Percentiles rank a stretch among this genome's conserved stretches.
phyloP scores from a whole-genome alignment of 768 basidiomycete species.

The Boletus coccyginus region DNA sequence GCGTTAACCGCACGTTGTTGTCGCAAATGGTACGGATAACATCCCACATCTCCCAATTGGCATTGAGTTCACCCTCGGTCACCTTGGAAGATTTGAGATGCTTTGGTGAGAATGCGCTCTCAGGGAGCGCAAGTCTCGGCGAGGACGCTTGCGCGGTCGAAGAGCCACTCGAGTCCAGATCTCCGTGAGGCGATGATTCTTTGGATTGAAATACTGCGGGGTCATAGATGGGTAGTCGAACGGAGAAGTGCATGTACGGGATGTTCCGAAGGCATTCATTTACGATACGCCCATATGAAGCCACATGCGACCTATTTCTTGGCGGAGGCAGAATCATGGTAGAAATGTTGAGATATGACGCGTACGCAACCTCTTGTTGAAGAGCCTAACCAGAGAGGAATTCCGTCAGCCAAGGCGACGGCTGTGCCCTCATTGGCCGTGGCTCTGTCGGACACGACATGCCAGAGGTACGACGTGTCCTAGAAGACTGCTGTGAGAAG shows the following conservation, averaged over 20 bases:
- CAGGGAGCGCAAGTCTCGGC: conserved; percentile 14
- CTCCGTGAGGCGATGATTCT: conserved; percentile 27
- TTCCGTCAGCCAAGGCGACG: conserved; percentile 10
- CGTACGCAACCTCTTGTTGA: conserved; percentile 89
- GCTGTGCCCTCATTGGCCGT: conserved; percentile 18
- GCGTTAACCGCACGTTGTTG: conserved; percentile 68
- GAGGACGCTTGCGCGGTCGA: conserved; percentile 20
- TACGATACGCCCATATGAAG: conserved; percentile 92
- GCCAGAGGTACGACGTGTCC: conserved; percentile 10
- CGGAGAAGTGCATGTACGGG: conserved; percentile 75
- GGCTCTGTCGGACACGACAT: conserved; percentile 14
- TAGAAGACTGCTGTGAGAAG: conserved; percentile 6
- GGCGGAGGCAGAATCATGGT: conserved; percentile 89
- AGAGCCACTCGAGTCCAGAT: conserved; percentile 28
- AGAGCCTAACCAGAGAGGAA: conserved; percentile 59
- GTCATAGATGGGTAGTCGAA: conserved; percentile 82
- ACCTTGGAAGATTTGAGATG: conserved; percentile 32
- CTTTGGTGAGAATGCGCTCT: conserved; percentile 23
- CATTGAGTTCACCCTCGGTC: conserved; percentile 58
- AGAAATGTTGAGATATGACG: conserved; percentile 85
- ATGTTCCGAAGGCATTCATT: conserved; percentile 69
- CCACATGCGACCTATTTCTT: conserved; percentile 73
- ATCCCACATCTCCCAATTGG: conserved; percentile 99
- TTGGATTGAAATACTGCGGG: conserved; percentile 54
- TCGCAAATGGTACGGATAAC: conserved; percentile 86